These are phyloP conservation scores for Vanrija pseudolonga DNA, from an alignment of 1,284 basidiomycete species.

Conservation along the genomic window DNA sequence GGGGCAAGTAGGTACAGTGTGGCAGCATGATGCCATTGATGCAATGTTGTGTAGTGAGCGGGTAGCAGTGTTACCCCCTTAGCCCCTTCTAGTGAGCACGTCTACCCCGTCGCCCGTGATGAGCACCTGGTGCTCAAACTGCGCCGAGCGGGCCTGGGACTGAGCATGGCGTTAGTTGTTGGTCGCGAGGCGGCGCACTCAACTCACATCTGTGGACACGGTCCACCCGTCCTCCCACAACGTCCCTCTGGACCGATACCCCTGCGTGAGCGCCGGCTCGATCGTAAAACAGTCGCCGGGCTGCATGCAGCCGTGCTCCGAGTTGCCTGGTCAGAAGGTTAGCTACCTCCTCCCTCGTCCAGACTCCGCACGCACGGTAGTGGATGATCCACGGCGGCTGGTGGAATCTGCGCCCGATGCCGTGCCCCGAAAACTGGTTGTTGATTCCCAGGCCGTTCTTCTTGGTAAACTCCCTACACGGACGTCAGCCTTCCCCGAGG, in stretches of 20 bases:
- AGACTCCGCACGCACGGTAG: conserved; percentile 50
- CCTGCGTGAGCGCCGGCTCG: conserved; percentile 77
- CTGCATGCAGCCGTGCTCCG: conserved; percentile 70
- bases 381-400: conserved; percentile 80
- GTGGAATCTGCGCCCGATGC: conserved; percentile 81
- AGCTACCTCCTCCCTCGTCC: no score
- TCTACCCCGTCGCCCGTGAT: conserved; percentile 70
- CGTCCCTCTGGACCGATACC: conserved; percentile 61
- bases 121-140: conserved; percentile 81
- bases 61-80: neutral
- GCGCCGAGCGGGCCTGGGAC: conserved; percentile 68
- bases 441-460: conserved; percentile 61
- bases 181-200: no score
- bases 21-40: no score
- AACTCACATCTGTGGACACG: conserved; percentile 67
- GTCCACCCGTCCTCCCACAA: conserved; percentile 88
- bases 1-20: no score
- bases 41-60: no score
- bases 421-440: conserved; percentile 64
- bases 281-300: conserved; percentile 86
- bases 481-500: conserved; percentile 1
- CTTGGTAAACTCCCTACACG: conserved; percentile 49
- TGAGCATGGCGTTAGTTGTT: conserved; percentile 37
- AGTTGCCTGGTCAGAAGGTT: conserved; percentile 63
- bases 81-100: conserved; percentile 55